Base-by-base conservation (phyloP, 2,329 filamentous ascomycete species). In the Fusarium sp. region DNA sequence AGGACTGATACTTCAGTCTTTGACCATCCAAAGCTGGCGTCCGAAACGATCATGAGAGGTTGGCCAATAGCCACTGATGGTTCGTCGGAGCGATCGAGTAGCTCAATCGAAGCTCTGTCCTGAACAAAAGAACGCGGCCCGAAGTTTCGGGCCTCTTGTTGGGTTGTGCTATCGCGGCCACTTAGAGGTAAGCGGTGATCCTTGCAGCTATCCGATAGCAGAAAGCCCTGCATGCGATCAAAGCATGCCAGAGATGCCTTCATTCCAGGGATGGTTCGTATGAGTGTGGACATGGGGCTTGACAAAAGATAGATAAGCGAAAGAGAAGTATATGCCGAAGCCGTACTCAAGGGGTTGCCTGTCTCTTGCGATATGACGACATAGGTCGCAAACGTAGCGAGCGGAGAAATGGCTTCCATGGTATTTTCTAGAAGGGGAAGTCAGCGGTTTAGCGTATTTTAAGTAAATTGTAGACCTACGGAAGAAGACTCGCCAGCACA, bases 291-390 rank as follows among this genome's bases (percentile, higher is more conserved):
- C 59, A 70, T 46, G 6, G 67, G 67, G 35, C 23, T 54, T 3
- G 67, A 70, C 10, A 69, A 43, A 3, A 70, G 64, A 40, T 70
- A 70, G 21, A 70, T 70, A n/a, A 70, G 52, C 2, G 67, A 70
- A 8, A 70, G 65, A 6, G 67, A 69, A 16, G 59, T 69, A 28
- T 70, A 70, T 10, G 67, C 67, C 6, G 67, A 69, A 30, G 64
- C 64, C 9, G 66, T 60, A 32, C 57, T 49, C 37, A 70, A 40
- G 12, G 67, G 67, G 10, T 53, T 49, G n/a, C 65, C 67, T 5
- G 67, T 64, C 25, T 23, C 59, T 43, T 69, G 52, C 4, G 64
- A 70, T 28, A 64, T 37, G 21, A 70, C 46, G 16, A 70, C 60
- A 56, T 69, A 70, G 6, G 67, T 70, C 13, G 67, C 67, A 50